These are phyloP conservation scores for Suillus brevipes DNA, from an alignment of 768 basidiomycete genomes.

Conservation along the genomic window DNA sequence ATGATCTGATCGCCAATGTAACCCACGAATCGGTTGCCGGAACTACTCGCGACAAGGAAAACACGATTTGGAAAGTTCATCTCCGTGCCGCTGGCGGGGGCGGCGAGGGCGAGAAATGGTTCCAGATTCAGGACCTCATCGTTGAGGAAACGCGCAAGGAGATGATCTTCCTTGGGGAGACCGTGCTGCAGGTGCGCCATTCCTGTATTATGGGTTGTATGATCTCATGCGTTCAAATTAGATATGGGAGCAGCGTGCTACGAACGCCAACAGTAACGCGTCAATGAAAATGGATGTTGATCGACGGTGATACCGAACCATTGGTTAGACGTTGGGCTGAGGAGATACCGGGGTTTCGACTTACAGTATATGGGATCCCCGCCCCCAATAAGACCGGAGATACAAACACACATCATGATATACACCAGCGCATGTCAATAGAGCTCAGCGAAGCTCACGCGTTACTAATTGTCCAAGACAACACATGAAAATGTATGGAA, in stretches of 20 bases:
- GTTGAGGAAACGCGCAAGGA: slow-evolving; percentile 96
- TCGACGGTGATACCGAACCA: slow-evolving; percentile 19
- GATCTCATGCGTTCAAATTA: slow-evolving; percentile 27
- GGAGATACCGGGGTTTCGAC: slow-evolving; percentile 32
- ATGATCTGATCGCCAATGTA: slow-evolving; percentile 95
- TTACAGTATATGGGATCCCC: background rate
- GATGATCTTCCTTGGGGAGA: slow-evolving; percentile 97
- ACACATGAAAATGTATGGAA: background rate
- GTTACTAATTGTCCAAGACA: background rate
- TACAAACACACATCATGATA: slow-evolving; percentile 9
- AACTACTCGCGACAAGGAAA: slow-evolving; percentile 91
- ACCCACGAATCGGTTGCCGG: slow-evolving; percentile 94
- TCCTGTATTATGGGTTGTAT: slow-evolving; percentile 7
- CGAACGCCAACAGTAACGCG: slow-evolving; percentile 17
- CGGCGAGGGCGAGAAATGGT: slow-evolving; percentile 90
- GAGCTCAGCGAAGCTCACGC: slow-evolving; percentile 7
- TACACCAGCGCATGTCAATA: slow-evolving; percentile 6
- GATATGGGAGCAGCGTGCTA: slow-evolving; percentile 65
- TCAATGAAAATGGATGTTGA: slow-evolving; percentile 34
- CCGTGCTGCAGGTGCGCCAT: slow-evolving; percentile 79
- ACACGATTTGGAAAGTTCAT: slow-evolving; percentile 92
- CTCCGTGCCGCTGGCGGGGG: slow-evolving; percentile 73
- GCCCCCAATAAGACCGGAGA: slow-evolving; percentile 3
- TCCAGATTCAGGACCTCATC: slow-evolving; percentile 93
- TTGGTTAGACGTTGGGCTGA: slow-evolving; percentile 6